phyloP scores from a whole-genome alignment of 495 filamentous ascomycete species.

The Cudoniella acicularis region DNA sequence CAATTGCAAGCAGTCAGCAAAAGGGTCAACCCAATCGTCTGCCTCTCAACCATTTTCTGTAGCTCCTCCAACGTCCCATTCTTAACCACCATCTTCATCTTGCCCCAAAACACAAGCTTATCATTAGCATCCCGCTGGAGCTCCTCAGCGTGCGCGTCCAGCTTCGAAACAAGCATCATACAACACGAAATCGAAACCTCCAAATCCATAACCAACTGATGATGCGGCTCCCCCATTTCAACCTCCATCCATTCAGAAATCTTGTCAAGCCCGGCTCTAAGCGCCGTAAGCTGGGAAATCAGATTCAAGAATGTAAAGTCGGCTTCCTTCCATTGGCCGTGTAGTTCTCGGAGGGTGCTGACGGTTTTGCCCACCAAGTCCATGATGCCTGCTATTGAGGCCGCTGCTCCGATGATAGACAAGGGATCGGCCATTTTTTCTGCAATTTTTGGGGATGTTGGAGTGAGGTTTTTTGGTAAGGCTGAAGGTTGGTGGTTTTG shows the following conservation, averaged over 20 bases:
- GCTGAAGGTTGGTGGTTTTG: too few species aligned
- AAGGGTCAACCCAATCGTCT: conserved; percentile 21
- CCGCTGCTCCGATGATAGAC: conserved; percentile 23
- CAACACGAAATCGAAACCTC: conserved; percentile 20
- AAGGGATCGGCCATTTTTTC: conserved; percentile 21
- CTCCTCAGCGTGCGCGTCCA: conserved; percentile 14
- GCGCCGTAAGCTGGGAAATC: conserved; percentile 22
- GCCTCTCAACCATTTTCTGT: conserved; percentile 24
- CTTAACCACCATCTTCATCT: conserved; percentile 19
- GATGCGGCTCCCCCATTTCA: conserved; percentile 16
- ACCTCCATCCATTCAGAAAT: conserved; percentile 26
- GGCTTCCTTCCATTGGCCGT: conserved; percentile 23
- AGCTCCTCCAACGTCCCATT: conserved; percentile 19
- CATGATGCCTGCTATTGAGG: conserved; percentile 14
- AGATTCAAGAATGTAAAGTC: conserved; percentile 21
- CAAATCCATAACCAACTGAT: conserved; percentile 28
- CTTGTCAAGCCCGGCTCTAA: conserved; percentile 22
- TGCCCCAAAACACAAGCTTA: conserved; percentile 4
- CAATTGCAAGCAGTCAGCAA: conserved; percentile 26
- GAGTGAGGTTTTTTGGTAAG: too few species aligned
- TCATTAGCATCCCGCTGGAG: conserved; percentile 4
- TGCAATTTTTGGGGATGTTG: too few species aligned
- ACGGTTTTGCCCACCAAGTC: conserved; percentile 17
- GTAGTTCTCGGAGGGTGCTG: conserved; percentile 15
- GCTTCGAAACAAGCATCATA: conserved; percentile 13